These are phyloP conservation scores for Viola odorata DNA, from an alignment of 345 rosid genomes.

Conservation along the genomic window DNA sequence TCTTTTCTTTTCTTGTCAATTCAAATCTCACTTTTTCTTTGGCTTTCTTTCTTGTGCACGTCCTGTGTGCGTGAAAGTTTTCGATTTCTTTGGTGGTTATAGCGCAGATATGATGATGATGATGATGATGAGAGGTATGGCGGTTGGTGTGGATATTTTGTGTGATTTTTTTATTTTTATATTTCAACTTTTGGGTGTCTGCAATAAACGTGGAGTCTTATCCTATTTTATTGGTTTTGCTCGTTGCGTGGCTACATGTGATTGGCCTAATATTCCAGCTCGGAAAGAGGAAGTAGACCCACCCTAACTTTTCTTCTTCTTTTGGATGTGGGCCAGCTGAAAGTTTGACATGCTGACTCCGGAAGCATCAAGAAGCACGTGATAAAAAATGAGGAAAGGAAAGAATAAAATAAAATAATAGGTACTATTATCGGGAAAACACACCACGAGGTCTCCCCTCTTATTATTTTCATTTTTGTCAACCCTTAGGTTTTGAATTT, in stretches of 20 bases:
- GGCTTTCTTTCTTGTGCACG: background rate
- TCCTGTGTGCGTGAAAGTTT: slow-evolving; percentile 1
- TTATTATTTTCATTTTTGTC: too few relatives aligned
- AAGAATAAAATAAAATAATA: too few relatives aligned
- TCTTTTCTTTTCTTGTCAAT: background rate
- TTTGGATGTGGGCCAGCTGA: slow-evolving; percentile 8
- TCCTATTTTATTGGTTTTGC: slow-evolving; percentile 28
- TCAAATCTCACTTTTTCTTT: background rate
- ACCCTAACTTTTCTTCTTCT: slow-evolving; percentile 3
- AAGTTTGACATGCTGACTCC: too few relatives aligned
- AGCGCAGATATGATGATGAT: too few relatives aligned
- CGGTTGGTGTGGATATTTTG: background rate
- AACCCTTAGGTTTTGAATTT: too few relatives aligned
- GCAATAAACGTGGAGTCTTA: slow-evolving; percentile 27
- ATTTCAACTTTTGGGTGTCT: background rate
- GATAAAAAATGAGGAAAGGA: too few relatives aligned
- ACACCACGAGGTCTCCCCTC: too few relatives aligned
- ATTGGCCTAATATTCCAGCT: slow-evolving; percentile 22
- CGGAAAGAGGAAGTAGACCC: slow-evolving; percentile 12
- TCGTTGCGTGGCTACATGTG: background rate
- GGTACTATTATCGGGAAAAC: too few relatives aligned
- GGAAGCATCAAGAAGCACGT: too few relatives aligned
- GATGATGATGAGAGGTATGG: too few relatives aligned
- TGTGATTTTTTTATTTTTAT: background rate
- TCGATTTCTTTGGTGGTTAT: background rate